Base-by-base conservation (phyloP, 768 basidiomycete genomes). In the Paxillus involutus region DNA sequence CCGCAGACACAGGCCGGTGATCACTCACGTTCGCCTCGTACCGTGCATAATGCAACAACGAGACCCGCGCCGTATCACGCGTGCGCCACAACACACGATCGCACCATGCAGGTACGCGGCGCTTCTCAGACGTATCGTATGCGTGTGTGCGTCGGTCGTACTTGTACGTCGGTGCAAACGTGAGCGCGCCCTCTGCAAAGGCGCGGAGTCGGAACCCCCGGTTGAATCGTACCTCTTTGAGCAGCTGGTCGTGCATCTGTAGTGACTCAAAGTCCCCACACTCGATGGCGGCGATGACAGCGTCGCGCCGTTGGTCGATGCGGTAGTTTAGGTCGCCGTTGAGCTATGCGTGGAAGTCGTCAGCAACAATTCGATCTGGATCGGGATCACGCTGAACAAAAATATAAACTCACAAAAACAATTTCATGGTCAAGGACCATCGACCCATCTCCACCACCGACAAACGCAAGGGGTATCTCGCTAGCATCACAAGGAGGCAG, bases 241-340 rank as follows among this genome's bases (percentile, higher is more conserved):
- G 73, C 2, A 99, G 83, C 64, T 99, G 94, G 71, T 99, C 96
- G 66, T 95, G 86, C 16, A 75, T 63, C 21, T 87, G 69, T 8
- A 99, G 81, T 33, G 72, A 73, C 3, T 78, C 72, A 17, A 85
- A 72, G 45, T 96, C 88, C 33, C 82, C 81, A 0, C 83, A 73
- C n/a, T 83, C 76, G 48, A 95, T 77, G 30, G 85, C 81, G 0
- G 85, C 73, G 44, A 93, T 72, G 60, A 95, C 91, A 33, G 82
- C 78, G 21, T 98, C 95, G 24, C 96, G 81, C 2, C 94, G 85
- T 63, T 90, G 86, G 70, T 98, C 95, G 60, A 98, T 95, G 42
- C 96, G 93, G 67, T 98, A 99, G 72, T 99, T 99, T 74, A 99
- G 80, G 70, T 98, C 96, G 0, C 96, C 96, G 56, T 88, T 92